These are phyloP conservation scores for Salvia rosmarinus DNA, from an alignment of 257 asterid species.

Conservation along the genomic window DNA sequence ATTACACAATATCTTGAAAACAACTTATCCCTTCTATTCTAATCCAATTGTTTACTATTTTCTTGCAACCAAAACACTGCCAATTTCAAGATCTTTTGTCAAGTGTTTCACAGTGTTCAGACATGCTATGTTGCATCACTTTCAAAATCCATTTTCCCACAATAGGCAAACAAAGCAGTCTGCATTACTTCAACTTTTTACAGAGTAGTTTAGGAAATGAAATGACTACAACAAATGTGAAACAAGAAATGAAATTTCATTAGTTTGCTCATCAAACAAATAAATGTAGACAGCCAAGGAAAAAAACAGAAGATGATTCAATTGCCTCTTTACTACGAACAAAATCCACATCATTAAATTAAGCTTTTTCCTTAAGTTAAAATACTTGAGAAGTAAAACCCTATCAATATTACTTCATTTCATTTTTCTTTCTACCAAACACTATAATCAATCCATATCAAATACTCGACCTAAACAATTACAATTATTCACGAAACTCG, in stretches of 20 bases:
- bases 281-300: constrained; percentile 22
- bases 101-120: constrained; percentile 34
- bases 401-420: constrained; percentile 2
- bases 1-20: constrained; percentile 36
- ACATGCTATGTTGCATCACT: constrained; percentile 32
- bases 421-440: neutral
- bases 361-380: constrained; percentile 8
- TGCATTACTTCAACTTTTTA: neutral
- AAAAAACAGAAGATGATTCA: constrained; percentile 27
- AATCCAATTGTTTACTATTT: constrained; percentile 26
- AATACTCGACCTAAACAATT: neutral
- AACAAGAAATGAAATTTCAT: constrained; percentile 24
- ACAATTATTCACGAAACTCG: neutral
- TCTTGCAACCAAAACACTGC: constrained; percentile 36
- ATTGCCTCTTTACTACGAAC: constrained; percentile 28
- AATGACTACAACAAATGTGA: neutral
- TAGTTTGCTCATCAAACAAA: constrained; percentile 36
- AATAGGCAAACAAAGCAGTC: constrained; percentile 23
- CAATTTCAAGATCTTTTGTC: constrained; percentile 38
- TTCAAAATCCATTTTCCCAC: constrained; percentile 23
- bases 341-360: constrained; percentile 37
- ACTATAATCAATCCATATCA: constrained; percentile 5
- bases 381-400: constrained; percentile 10
- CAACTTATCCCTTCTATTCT: too few relatives aligned
- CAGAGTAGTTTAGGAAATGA: neutral